These are phyloP conservation scores for Leishmania tropica DNA, from an alignment of 208 protist genomes.

Conservation along the genomic window DNA sequence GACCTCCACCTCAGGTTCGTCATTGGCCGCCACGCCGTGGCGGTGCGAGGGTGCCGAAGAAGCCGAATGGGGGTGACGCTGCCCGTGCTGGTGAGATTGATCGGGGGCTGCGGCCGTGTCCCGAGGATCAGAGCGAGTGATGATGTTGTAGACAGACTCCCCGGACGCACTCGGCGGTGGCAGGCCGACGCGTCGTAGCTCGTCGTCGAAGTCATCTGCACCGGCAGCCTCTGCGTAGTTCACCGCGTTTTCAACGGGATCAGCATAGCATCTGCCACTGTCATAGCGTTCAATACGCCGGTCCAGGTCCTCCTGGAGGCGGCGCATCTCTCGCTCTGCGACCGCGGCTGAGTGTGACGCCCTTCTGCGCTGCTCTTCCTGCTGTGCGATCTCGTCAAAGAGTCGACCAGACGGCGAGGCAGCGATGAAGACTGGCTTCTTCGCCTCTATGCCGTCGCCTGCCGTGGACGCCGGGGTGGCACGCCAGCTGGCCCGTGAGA, in stretches of 20 bases:
- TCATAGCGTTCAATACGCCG: constrained; percentile 25
- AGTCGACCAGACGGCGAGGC: constrained; percentile 67
- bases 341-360: constrained; percentile 22
- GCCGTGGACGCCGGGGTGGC: constrained; percentile 1
- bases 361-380: constrained; percentile 41
- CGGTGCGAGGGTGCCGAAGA: neutral
- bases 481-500: constrained; percentile 32
- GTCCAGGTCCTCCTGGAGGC: constrained; percentile 27
- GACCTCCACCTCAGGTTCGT: constrained; percentile 58
- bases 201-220: neutral
- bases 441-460: constrained; percentile 6
- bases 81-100: neutral
- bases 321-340: constrained; percentile 19
- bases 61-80: neutral
- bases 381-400: constrained; percentile 79
- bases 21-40: neutral
- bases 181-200: neutral
- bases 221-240: neutral
- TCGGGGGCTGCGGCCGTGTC: neutral
- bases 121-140: constrained; percentile 2
- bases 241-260: constrained; percentile 6
- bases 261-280: constrained; percentile 8
- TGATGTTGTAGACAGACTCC: constrained; percentile 54
- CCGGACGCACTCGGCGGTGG: constrained; percentile 28
- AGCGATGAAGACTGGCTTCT: constrained; percentile 59